Conservation (phyloP, 257 asterid species). For the Solanum medicagineum region DNA sequence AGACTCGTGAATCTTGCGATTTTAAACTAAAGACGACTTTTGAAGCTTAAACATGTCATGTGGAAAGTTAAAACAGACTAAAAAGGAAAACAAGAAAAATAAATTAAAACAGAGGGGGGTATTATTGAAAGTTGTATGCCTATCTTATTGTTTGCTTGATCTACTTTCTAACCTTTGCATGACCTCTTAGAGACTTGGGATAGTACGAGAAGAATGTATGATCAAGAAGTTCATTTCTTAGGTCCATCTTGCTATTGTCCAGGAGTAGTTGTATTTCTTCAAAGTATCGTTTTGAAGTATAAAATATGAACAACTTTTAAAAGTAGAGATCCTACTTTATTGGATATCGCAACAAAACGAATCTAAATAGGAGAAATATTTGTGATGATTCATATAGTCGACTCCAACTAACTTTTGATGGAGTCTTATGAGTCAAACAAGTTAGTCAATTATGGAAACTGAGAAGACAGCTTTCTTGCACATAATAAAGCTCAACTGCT, state of each 20-base stretch:
- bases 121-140: neutral
- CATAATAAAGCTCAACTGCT: neutral
- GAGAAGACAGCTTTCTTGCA: neutral
- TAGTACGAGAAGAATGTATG: neutral
- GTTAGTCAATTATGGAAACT: neutral
- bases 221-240: neutral
- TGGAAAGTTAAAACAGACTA: neutral
- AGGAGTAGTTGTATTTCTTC: neutral
- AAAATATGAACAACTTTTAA: neutral
- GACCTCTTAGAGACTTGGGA: slow-evolving; percentile 10
- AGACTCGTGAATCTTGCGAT: neutral
- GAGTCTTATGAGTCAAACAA: too few relatives aligned
- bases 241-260: neutral
- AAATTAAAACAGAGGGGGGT: neutral
- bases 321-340: neutral
- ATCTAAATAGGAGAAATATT: neutral
- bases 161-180: neutral
- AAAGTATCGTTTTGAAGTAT: neutral
- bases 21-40: too few relatives aligned
- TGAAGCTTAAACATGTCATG: neutral
- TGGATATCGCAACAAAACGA: neutral
- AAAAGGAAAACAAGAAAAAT: neutral
- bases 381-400: neutral
- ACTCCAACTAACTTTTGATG: neutral
- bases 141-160: neutral